These are phyloP conservation scores for Fusarium sp. DNA, from an alignment of 2,329 filamentous ascomycete genomes.

Conservation along the genomic window DNA sequence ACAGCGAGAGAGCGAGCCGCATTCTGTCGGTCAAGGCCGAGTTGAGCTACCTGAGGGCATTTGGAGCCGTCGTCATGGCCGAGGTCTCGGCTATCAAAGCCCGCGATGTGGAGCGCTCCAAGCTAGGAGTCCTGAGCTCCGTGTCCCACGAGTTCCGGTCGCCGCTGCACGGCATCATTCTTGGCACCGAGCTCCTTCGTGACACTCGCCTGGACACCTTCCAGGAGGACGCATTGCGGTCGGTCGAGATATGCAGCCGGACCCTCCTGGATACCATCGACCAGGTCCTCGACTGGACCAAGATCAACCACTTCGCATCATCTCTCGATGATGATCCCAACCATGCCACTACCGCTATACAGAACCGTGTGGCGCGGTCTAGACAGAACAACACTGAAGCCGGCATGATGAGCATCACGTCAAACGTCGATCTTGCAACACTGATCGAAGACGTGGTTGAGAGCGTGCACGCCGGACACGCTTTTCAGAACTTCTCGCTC, in stretches of 20 bases:
- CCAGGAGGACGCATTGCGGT: constrained; percentile 63
- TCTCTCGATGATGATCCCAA: not conserved
- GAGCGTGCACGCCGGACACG: constrained; percentile 62
- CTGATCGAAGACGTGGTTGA: constrained; percentile 63
- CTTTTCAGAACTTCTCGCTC: constrained; percentile 46
- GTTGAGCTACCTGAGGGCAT: constrained; percentile 71
- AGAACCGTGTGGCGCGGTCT: too few relatives aligned
- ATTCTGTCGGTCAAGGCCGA: constrained; percentile 65
- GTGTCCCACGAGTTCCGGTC: constrained; percentile 74
- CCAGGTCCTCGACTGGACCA: constrained; percentile 67
- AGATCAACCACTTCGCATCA: constrained; percentile 61
- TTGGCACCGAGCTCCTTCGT: constrained; percentile 66
- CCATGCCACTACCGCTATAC: not conserved
- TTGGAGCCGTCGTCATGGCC: constrained; percentile 49
- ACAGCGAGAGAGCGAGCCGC: constrained; percentile 60
- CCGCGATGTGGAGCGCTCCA: constrained; percentile 57
- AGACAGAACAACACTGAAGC: not conserved
- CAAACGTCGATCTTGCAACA: constrained; percentile 52
- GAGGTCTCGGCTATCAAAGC: constrained; percentile 48
- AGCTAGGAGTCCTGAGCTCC: constrained; percentile 71
- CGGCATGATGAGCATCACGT: constrained; percentile 25
- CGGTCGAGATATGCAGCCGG: constrained; percentile 65
- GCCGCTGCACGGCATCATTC: constrained; percentile 72
- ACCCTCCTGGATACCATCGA: constrained; percentile 69
- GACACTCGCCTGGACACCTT: constrained; percentile 63